Evolutionary conservation across 495 filamentous ascomycete species (phyloP), one percentile per base, ranked within the genome.

Genomic region (Chaetomium tenue): DNA sequence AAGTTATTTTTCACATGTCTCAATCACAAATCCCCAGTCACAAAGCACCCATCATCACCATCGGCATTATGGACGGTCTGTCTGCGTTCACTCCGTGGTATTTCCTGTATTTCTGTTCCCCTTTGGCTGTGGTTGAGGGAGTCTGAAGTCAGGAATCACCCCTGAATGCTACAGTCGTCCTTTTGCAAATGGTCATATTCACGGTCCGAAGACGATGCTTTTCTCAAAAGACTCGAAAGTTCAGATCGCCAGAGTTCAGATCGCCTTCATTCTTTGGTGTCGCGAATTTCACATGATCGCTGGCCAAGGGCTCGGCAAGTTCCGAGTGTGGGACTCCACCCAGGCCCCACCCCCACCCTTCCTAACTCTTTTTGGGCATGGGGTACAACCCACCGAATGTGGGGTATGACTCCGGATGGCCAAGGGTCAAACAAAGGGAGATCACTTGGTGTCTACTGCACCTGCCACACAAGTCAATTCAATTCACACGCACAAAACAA

Each of bases 241-340:
- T 60, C 12, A 15, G 40, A 47, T 59, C 52, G 28, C 52, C 28
- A 33, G 4, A 18, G 28, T 55, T 52, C 23, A 16, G 50, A 54
- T 33, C 25, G 26, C 26, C 13, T 18, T 8, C 5, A 33, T 18
- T 54, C n/a, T 30, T 33, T 54, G 26, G 51, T 13, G 20, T n/a
- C 26, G 26, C 28, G 13, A 18, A 2, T 15, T 23, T 33, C 16
- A 7, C 46, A 9, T 5, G 28, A 22, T 37, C 52, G 51, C 51
- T 6, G n/a, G 15, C 18, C 15, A 0, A 0, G 52, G 52, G 15
- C 52, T 55, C 37, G 26, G 52, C 26, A 28, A 7, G 18, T 0
- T 25, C 28, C 52, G n/a, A 55, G 52, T n/a, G 52, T 28, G 52
- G 52, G 51, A 16, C 20, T 20, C 52, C 26, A 3, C 8, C 1